phyloP scores from a whole-genome alignment of 305 asterid genomes.

The Withania somnifera region DNA sequence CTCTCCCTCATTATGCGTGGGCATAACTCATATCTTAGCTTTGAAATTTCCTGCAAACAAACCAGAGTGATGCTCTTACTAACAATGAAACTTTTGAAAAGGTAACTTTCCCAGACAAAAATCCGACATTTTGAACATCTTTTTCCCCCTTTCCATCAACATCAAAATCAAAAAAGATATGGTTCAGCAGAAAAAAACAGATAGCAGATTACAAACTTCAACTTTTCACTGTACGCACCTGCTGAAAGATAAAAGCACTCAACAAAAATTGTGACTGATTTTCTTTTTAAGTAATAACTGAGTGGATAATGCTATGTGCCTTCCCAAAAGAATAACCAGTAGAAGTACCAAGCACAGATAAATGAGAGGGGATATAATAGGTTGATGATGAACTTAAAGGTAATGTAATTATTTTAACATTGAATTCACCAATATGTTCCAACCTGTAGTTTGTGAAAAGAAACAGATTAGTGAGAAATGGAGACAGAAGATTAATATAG shows the following conservation, averaged over 20 bases:
- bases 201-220: background rate
- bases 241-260: background rate
- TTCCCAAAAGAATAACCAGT: background rate
- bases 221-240: background rate
- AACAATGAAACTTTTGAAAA: background rate
- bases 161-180: background rate
- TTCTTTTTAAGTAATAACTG: background rate
- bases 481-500: background rate
- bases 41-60: conserved; percentile 69
- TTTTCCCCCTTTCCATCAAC: background rate
- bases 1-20: conserved; percentile 91
- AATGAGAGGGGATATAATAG: background rate
- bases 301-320: background rate
- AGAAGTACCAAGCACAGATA: background rate
- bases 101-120: background rate
- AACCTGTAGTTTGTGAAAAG: background rate
- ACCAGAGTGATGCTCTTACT: background rate
- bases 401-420: background rate
- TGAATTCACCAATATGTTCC: background rate
- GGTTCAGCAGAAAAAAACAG: background rate
- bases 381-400: background rate
- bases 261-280: background rate
- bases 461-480: background rate
- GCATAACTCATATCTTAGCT: conserved; percentile 81
- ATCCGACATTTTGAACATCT: background rate